Evolutionary conservation across 768 basidiomycete species (phyloP), one percentile per base, ranked within the genome.

Genomic region (Mycena crocata): DNA sequence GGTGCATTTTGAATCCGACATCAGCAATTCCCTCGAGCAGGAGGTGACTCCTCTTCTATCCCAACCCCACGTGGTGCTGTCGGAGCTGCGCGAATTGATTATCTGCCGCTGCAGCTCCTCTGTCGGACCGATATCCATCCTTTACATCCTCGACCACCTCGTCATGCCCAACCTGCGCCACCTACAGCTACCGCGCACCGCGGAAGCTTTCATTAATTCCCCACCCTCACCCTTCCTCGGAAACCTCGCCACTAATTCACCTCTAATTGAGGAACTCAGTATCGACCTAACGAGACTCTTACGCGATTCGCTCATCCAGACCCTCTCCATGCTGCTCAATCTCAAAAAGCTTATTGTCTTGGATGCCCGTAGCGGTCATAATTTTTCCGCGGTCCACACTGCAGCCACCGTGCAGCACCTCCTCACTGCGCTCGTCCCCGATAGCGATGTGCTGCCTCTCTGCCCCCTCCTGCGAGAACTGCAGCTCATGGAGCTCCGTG

Each of bases 111-210:
- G 37, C n/a, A 23, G 5, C 30, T 35, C 50, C 6, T 21, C 40
- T 32, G 9, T 62, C 24, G 17, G 28, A 13, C 40, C 60, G 5
- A 12, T 8, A 9, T 26, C 51, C n/a, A n/a, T 54, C 14, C 8
- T 2, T 0, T 54, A 54, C n/a, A 28, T 52, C 17, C 23, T 62
- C 3, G 13, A 21, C 19, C 13, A 23, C 8, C 51, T 62, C 32
- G 5, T 7, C 21, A 52, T 62, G 51, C 60, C 60, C 23, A 19
- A 30, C 23, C 51, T 62, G 23, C 60, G 60, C 30, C 40, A 7
- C 23, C 15, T 54, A 9, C 50, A 35, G 21, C 9, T 62, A 3
- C 34, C 60, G 14, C 42, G 23, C 31, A 62, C 17, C 1, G 23
- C 3, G 15, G 13, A 10, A 34, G n/a, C n/a, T n/a, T n/a, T n/a